Evolutionary conservation across 2,329 filamentous ascomycete genomes (phyloP), one percentile per base, ranked within the genome.

Genomic region (Fusarium mangiferae): DNA sequence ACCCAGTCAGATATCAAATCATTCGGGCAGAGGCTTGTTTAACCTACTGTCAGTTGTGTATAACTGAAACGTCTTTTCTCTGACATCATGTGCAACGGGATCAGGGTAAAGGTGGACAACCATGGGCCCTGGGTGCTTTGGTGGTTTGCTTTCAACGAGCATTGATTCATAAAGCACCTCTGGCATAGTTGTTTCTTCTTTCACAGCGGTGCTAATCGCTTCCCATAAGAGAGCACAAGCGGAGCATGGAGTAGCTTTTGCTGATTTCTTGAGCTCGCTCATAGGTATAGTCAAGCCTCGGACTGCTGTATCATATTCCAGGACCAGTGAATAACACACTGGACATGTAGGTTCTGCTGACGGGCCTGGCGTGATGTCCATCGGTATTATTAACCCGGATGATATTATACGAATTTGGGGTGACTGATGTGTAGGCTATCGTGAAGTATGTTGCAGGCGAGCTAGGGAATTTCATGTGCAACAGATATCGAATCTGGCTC

Each of bases 21-120:
- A 6, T 33, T 18, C 5, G 14, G 24, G 0, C 0, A 6, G 4
- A 8, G 26, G 5, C 1, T 3, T 22, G 12, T 12, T 22, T 20
- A 28, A 18, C 45, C 8, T 55, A 55, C 57, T 10, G 7, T 60
- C 18, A 26, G 57, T 55, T n/a, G 46, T 60, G 17, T 60, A 55
- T 26, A 54, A 36, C n/a, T 60, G 57, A 18, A 60, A 35, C 3
- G 36, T 60, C 35, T 41, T 60, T 54, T 58, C 41, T 3, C 10
- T 41, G 7, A 17, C 12, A 20, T 13, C 20, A 41, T 52, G 12
- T 41, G 30, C 20, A 14, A 24, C 55, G 2, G 7, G 14, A 14
- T 54, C 12, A n/a, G 35, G 46, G 11, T 14, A 22, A 26, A 60
- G 18, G 2, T 60, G 36, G 3, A 55, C 11, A 7, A 42, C 57